phyloP scores from a whole-genome alignment of 2,329 filamentous ascomycete species.

The Colletotrichum cordylinicola region DNA sequence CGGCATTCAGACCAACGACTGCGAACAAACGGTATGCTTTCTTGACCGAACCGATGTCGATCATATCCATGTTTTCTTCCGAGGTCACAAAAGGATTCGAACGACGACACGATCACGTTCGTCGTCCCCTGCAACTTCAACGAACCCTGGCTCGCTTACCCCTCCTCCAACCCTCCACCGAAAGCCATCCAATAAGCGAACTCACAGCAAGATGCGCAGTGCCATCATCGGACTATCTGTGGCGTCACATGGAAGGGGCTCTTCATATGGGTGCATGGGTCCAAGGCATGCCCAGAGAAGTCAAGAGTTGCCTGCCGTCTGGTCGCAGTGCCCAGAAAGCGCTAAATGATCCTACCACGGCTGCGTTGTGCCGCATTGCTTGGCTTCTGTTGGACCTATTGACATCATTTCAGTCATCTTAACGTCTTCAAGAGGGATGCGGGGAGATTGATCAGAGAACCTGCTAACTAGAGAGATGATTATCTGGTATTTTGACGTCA shows the following conservation, averaged over 20 bases:
- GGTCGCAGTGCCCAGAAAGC: slow-evolving; percentile 1
- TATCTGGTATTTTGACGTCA: too few species aligned
- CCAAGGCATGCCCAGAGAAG: neutral
- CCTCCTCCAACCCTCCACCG: neutral
- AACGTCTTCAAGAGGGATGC: neutral
- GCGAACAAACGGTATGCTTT: neutral
- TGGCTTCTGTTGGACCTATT: neutral
- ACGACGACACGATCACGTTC: neutral
- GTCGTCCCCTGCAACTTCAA: neutral
- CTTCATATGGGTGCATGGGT: neutral
- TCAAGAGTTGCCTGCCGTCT: neutral
- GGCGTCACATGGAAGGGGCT: neutral
- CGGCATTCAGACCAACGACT: neutral
- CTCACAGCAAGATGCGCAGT: neutral
- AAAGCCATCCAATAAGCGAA: neutral
- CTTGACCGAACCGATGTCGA: neutral
- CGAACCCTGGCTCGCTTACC: neutral
- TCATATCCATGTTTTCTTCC: neutral
- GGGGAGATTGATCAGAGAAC: neutral
- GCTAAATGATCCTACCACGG: neutral
- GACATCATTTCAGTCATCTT: neutral
- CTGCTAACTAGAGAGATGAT: neutral
- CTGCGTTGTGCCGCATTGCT: slow-evolving; percentile 1
- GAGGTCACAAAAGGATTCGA: neutral
- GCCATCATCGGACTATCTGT: neutral